Conservation (phyloP, 2,329 filamentous ascomycete species). For the Didymella pomorum region DNA sequence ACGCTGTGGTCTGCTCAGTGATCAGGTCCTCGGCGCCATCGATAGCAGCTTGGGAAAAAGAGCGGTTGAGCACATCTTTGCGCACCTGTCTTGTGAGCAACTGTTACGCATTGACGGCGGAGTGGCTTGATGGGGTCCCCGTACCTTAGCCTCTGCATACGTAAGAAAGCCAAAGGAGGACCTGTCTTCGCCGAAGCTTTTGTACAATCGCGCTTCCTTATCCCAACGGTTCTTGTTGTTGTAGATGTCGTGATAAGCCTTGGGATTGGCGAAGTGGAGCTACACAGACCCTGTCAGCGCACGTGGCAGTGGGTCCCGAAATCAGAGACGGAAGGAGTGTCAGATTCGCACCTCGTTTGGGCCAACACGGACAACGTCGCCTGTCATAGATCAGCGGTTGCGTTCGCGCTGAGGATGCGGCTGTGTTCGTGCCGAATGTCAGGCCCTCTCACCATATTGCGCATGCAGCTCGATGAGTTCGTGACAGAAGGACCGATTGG, state of each 20-base stretch:
- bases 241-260: constrained; percentile 56
- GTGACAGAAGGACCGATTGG: constrained; percentile 40
- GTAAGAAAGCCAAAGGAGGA: constrained; percentile 55
- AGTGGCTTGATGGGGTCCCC: constrained; percentile 33
- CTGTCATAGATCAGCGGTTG: constrained; percentile 26
- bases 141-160: constrained; percentile 51
- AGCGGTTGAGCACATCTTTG: constrained; percentile 53
- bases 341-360: constrained; percentile 37
- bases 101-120: too few species aligned
- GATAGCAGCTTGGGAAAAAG: constrained; percentile 54
- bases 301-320: neutral
- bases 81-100: constrained; percentile 35
- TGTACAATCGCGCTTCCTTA: constrained; percentile 53
- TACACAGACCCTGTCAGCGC: constrained; percentile 31
- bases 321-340: neutral
- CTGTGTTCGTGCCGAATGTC: neutral
- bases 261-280: constrained; percentile 55
- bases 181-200: constrained; percentile 52
- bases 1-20: constrained; percentile 47
- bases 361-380: constrained; percentile 39
- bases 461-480: constrained; percentile 37
- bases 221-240: constrained; percentile 53
- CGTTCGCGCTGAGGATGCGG: constrained; percentile 16
- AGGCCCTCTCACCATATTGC: constrained; percentile 34
- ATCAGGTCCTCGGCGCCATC: constrained; percentile 48